These are phyloP conservation scores for Vitis cinerea DNA, from an alignment of 164 flowering plant genomes.

Conservation along the genomic window DNA sequence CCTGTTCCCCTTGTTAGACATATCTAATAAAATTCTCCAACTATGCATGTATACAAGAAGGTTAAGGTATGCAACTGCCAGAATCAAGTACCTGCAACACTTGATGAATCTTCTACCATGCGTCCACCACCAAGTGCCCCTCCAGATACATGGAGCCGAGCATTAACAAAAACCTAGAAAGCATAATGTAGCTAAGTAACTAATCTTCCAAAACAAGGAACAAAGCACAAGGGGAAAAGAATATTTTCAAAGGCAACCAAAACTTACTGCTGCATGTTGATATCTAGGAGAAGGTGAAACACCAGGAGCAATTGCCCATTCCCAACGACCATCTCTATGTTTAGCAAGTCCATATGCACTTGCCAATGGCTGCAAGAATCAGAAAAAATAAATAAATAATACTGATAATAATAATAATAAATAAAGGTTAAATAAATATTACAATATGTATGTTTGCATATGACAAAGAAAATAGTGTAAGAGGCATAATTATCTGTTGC, in stretches of 20 bases:
- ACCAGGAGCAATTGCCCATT: slow-evolving; percentile 99
- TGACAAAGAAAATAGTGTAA: too few relatives aligned
- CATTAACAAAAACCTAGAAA: slow-evolving; percentile 94
- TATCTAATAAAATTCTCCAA: not conserved
- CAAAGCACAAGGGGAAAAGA: not conserved
- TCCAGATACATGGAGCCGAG: slow-evolving; percentile 98
- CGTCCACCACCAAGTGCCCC: slow-evolving; percentile 99
- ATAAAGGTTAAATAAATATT: not conserved
- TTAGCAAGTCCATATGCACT: slow-evolving; percentile 99
- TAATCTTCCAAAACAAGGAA: not conserved
- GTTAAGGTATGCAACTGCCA: not conserved
- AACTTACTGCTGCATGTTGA: slow-evolving; percentile 98
- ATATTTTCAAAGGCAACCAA: not conserved
- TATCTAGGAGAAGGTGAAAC: slow-evolving; percentile 99
- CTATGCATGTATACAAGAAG: not conserved
- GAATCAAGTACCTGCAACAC: slow-evolving; percentile 78
- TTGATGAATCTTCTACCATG: slow-evolving; percentile 98
- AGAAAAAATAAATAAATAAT: not conserved
- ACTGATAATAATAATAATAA: not conserved
- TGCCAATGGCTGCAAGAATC: slow-evolving; percentile 69
- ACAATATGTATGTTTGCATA: not conserved
- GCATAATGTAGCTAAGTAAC: not conserved
- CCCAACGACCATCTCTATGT: slow-evolving; percentile 99
- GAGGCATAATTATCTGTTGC: too few relatives aligned
- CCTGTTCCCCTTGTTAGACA: not conserved